A percentile compares a stretch with the other conserved stretches of the same genome.
Evolutionary conservation across 2,329 filamentous ascomycete genomes (phyloP).

Genomic region (Arthroderma sp.): DNA sequence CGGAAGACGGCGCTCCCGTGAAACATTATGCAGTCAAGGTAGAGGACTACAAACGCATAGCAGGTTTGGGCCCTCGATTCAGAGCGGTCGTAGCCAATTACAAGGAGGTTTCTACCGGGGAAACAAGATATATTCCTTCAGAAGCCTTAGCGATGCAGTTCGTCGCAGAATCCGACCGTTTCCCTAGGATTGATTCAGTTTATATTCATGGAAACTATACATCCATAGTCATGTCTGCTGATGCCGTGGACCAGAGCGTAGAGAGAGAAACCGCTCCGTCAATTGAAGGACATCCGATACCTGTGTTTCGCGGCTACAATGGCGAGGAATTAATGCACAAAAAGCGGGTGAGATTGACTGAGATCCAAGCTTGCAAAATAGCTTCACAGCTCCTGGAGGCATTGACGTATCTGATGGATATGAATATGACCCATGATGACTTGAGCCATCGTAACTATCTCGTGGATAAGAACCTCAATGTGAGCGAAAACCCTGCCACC

Average conservation of each 20-base stretch:
- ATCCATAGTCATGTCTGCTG: conserved; percentile 19
- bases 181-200: conserved; percentile 18
- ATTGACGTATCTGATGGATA: conserved; percentile 17
- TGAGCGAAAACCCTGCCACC: conserved; percentile 5
- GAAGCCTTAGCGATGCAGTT: conserved; percentile 19
- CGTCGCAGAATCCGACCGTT: conserved; percentile 14
- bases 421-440: conserved; percentile 18
- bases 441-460: conserved; percentile 20
- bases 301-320: conserved; percentile 4
- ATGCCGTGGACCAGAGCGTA: conserved; percentile 10
- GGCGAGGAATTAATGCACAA: conserved; percentile 3
- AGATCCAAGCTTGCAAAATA: conserved; percentile 18
- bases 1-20: background rate
- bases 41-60: background rate
- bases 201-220: conserved; percentile 15
- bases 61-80: background rate
- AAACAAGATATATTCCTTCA: conserved; percentile 13
- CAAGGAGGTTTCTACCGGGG: background rate
- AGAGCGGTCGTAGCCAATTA: background rate
- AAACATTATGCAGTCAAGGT: conserved; percentile 7
- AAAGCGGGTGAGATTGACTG: conserved; percentile 13
- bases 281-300: background rate
- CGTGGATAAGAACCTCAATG: conserved; percentile 17
- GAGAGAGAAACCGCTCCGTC: conserved; percentile 2
- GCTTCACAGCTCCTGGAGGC: conserved; percentile 19